Conservation (phyloP, 148 eudicot species). For the Diospyros lotus region DNA sequence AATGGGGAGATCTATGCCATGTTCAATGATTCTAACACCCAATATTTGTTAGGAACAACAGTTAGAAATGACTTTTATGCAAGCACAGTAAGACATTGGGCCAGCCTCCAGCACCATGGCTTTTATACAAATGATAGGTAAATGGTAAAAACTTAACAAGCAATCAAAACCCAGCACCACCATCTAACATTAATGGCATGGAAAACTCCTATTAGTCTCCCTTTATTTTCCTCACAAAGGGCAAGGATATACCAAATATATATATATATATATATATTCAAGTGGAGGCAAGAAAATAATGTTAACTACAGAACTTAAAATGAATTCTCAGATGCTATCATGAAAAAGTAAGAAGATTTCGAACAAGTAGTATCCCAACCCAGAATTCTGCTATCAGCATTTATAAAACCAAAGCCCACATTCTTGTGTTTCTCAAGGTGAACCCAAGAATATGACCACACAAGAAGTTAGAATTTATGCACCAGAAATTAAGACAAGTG, state of each 20-base stretch:
- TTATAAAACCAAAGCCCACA: neutral
- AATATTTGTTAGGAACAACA: too few relatives aligned
- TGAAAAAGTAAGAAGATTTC: neutral
- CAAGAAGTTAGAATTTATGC: neutral
- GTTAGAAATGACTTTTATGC: too few relatives aligned
- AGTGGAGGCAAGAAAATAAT: neutral
- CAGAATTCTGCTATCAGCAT: neutral
- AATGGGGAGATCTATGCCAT: neutral
- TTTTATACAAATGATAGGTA: too few relatives aligned
- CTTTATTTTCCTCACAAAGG: neutral
- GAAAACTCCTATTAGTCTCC: neutral
- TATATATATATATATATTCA: too few relatives aligned
- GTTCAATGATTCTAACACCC: neutral
- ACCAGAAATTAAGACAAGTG: slow-evolving; percentile 4
- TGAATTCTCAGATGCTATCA: neutral
- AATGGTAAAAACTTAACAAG: neutral
- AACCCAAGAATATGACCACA: neutral
- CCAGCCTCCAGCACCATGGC: too few relatives aligned
- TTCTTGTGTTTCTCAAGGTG: neutral
- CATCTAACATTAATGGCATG: neutral
- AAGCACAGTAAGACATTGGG: too few relatives aligned
- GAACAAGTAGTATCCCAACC: neutral
- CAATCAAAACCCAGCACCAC: neutral
- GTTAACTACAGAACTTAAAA: neutral
- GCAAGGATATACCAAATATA: neutral